Percentiles rank a stretch among this genome's conserved stretches.
phyloP scores from a whole-genome alignment of 495 filamentous ascomycete species.

The Xylaria flabelliformis region DNA sequence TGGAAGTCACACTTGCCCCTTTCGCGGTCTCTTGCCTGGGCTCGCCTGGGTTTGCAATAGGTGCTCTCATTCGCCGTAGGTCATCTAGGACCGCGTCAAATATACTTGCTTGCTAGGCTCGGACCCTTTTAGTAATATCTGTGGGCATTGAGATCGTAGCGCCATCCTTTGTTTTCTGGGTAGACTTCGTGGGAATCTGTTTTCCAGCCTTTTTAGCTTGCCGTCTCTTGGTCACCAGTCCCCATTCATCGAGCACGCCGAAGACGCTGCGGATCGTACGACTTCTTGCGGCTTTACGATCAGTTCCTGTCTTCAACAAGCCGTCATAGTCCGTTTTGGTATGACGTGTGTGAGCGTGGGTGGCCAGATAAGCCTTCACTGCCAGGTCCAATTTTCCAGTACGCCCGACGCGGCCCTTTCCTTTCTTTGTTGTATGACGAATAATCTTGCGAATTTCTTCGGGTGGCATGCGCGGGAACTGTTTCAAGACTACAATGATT shows the following conservation, averaged over 20 bases:
- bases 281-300: constrained; percentile 31
- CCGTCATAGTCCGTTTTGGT: constrained; percentile 47
- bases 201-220: background rate
- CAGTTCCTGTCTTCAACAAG: constrained; percentile 30
- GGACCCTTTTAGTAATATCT: background rate
- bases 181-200: background rate
- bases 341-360: constrained; percentile 49
- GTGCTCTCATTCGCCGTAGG: background rate
- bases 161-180: background rate
- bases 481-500: constrained; percentile 30
- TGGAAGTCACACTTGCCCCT: background rate
- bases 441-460: constrained; percentile 33
- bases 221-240: background rate
- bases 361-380: constrained; percentile 44
- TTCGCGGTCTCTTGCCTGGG: too few relatives aligned
- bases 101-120: background rate
- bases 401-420: constrained; percentile 45
- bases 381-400: constrained; percentile 35
- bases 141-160: background rate
- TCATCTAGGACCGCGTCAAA: background rate
- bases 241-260: background rate
- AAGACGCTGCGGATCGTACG: constrained; percentile 25
- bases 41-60: background rate
- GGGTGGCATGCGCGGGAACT: constrained; percentile 42
- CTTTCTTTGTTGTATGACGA: constrained; percentile 41